Base-by-base conservation (phyloP, 345 rosid genomes). In the Balakata baccata region DNA sequence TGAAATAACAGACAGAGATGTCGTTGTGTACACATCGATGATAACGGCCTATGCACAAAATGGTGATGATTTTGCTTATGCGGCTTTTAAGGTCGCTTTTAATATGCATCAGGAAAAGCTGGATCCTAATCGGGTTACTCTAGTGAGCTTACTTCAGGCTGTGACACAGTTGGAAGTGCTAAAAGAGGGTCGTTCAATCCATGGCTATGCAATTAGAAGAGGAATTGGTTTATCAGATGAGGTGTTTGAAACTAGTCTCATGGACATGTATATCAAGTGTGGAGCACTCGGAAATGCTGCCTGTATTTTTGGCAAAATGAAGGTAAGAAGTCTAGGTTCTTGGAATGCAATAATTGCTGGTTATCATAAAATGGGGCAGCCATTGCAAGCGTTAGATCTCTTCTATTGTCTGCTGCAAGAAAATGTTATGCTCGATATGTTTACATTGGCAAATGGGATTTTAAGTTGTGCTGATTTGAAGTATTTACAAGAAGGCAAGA, bases 291-390 rank as follows among this genome's bases (percentile, higher is more conserved):
- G 41, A 37, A 73, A 17, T 54, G 82, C 80, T 8, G 69, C 68
- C 5, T 56, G 63, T 51, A 52, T 71, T 56, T 82, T 78, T 61
- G 54, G 66, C 20, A 45, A 60, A 69, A 70, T 74, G 72, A 62
- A 79, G 37, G 23, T 17, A 47, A 74, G 41, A 71, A 63, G 57
- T 47, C 71, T 64, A 67, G 77, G 83, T 71, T 74, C 66, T 49
- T 79, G 83, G 83, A 83, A 79, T 83, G 83, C 79, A 38, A 60
- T 77, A 79, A 71, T 79, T 58, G 77, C 71, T 51, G 79, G 83
- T 68, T 54, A 74, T 71, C 72, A 77, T 68, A 78, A 70, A 52
- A 58, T 63, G 23, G 77, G 75, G 49, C 77, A 57, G 69, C 77
- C 81, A 9, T 72, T 67, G 43, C 81, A 79, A 57, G 83, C 83